Conservation (phyloP, 2,329 filamentous ascomycete genomes). For the Penicillium sp. region DNA sequence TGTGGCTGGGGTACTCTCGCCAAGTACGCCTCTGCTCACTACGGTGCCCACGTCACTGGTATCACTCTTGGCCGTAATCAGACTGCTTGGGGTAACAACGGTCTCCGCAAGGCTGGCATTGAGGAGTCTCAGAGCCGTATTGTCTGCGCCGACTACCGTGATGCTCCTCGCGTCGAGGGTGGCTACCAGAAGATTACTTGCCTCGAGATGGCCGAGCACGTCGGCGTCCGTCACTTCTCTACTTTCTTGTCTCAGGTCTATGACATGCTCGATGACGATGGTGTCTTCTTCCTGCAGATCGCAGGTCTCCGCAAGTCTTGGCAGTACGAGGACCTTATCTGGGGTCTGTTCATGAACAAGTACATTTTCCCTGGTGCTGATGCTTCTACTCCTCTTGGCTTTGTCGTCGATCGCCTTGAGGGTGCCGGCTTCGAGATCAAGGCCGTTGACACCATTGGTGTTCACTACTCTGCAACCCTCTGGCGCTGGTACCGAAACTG, state of each 20-base stretch:
- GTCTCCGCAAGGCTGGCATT: constrained; percentile 79
- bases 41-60: constrained; percentile 82
- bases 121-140: constrained; percentile 87
- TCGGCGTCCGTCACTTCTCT: constrained; percentile 86
- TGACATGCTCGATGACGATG: constrained; percentile 95
- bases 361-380: constrained; percentile 98
- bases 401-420: constrained; percentile 83
- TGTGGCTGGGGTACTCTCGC: constrained; percentile 98
- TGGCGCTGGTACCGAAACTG: constrained; percentile 99
- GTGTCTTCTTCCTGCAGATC: constrained; percentile 93
- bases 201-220: constrained; percentile 98
- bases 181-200: constrained; percentile 94
- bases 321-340: constrained; percentile 98
- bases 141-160: constrained; percentile 95
- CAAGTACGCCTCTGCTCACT: constrained; percentile 90
- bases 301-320: constrained; percentile 90
- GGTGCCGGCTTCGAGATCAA: constrained; percentile 89
- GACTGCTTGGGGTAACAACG: constrained; percentile 93
- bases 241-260: constrained; percentile 83
- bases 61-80: constrained; percentile 95
- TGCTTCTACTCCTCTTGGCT: constrained; percentile 89
- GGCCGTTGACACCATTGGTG: constrained; percentile 86
- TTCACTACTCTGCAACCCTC: constrained; percentile 94
- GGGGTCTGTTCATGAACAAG: constrained; percentile 99
- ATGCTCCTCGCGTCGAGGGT: constrained; percentile 77